Conservation (phyloP, 2,329 filamentous ascomycete genomes). For the Penicillium digitatum region DNA sequence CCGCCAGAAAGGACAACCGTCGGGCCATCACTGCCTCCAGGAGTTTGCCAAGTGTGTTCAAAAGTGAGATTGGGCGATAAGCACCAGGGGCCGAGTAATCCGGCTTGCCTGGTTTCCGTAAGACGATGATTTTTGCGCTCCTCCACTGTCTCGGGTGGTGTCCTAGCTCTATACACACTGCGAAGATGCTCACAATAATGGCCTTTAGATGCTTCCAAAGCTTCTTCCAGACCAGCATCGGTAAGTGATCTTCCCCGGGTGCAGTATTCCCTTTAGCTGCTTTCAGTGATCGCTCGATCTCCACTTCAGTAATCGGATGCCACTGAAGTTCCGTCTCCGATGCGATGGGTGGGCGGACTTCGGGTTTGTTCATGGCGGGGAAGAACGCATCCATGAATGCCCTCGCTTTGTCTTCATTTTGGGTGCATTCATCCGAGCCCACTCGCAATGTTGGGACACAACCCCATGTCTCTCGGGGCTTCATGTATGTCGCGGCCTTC, state of each 20-base stretch:
- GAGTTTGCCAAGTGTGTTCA: neutral
- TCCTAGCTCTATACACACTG: conserved; percentile 2
- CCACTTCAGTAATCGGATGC: neutral
- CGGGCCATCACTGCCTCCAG: conserved; percentile 13
- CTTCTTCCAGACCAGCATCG: conserved; percentile 15
- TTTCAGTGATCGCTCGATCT: neutral
- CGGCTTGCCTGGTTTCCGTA: neutral
- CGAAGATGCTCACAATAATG: neutral
- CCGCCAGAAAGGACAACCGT: conserved; percentile 16
- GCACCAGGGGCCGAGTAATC: neutral
- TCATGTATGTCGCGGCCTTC: conserved; percentile 10
- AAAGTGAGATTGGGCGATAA: neutral
- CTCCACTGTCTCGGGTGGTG: neutral
- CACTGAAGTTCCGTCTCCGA: neutral
- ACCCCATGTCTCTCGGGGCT: conserved; percentile 2
- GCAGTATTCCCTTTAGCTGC: conserved; percentile 10
- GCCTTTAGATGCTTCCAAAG: neutral
- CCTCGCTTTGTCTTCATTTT: neutral
- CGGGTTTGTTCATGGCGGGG: neutral
- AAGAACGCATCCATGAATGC: neutral
- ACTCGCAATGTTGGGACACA: conserved; percentile 3
- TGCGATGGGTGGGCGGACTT: neutral
- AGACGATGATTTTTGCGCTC: neutral
- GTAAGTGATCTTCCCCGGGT: conserved; percentile 13
- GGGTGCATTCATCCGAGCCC: neutral